Percentiles rank a stretch among this genome's conserved stretches.
Conservation (phyloP, 768 basidiomycete genomes). For the Suillus americanus region DNA sequence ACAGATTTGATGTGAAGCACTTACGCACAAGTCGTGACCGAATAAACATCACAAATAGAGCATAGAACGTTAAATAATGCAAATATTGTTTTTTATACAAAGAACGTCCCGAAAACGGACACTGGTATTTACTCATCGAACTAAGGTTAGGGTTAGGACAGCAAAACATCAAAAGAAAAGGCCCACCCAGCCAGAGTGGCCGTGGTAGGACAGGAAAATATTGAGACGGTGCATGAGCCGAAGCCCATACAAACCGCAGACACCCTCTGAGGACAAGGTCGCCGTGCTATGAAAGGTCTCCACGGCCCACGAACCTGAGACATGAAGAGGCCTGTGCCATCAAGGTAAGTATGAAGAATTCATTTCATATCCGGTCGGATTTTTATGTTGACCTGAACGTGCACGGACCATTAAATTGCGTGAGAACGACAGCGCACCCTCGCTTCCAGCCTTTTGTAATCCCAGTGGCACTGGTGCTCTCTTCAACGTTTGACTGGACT, state of each 20-base stretch:
- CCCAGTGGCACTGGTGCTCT: not conserved
- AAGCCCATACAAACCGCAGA: constrained; percentile 51
- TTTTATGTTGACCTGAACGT: constrained; percentile 19
- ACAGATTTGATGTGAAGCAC: not conserved
- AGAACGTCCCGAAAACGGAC: no score
- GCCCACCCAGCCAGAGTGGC: constrained; percentile 56
- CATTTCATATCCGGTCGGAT: rapidly evolving
- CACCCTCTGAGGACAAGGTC: constrained; percentile 52
- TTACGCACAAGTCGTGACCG: not conserved
- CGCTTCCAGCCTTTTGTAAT: not conserved
- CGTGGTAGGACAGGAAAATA: constrained; percentile 74
- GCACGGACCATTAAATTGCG: constrained; percentile 25
- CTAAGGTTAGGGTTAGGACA: constrained; percentile 28
- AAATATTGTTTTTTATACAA: no score
- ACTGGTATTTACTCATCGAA: no score
- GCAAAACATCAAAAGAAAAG: constrained; percentile 18
- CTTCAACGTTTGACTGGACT: not conserved
- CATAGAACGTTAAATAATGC: no score
- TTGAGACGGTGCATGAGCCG: constrained; percentile 77
- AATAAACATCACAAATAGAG: no score
- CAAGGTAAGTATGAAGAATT: constrained; percentile 58
- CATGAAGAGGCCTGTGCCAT: constrained; percentile 57
- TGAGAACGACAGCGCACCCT: not conserved
- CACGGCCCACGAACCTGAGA: constrained; percentile 56
- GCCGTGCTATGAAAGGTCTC: constrained; percentile 56